A percentile compares a stretch with the other conserved stretches of the same genome.
Evolutionary conservation across 768 basidiomycete genomes (phyloP).

Genomic region (Xerocomellus amylosporus): DNA sequence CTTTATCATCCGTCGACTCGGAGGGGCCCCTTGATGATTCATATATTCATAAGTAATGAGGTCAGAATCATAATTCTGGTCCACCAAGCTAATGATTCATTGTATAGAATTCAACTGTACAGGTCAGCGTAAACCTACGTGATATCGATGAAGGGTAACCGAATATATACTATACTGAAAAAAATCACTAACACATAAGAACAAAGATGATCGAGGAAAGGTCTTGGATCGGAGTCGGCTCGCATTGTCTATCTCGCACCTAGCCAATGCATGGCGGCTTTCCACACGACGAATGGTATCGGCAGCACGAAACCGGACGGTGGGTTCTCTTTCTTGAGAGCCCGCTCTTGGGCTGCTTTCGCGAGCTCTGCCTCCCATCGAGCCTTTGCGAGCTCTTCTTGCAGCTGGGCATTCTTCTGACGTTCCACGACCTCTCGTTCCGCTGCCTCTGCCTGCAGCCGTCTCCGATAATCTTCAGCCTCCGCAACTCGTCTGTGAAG

Average conservation of each 20-base stretch:
- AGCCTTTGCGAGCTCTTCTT: constrained; percentile 31
- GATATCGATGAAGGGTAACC: neutral
- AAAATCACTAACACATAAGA: neutral
- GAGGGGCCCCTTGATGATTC: neutral
- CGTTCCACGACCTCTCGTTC: constrained; percentile 29
- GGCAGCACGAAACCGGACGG: constrained; percentile 29
- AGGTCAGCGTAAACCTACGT: neutral
- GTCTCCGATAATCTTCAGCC: constrained; percentile 28
- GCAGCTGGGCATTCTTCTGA: constrained; percentile 27
- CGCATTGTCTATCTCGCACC: constrained; percentile 22
- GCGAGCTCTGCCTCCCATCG: constrained; percentile 27
- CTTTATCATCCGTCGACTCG: neutral
- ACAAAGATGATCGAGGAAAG: neutral
- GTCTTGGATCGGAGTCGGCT: neutral
- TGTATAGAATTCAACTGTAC: constrained; percentile 3
- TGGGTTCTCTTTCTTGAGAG: constrained; percentile 26
- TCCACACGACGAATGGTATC: constrained; percentile 36
- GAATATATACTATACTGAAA: constrained; percentile 19
- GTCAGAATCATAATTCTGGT: neutral
- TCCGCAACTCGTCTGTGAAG: constrained; percentile 27
- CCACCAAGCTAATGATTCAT: neutral
- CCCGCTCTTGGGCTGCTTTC: constrained; percentile 24
- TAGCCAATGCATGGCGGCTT: constrained; percentile 33
- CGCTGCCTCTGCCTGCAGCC: constrained; percentile 26
- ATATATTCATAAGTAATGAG: neutral